Conservation (phyloP, 2,329 filamentous ascomycete genomes). For the Aureobasidium namibiae region DNA sequence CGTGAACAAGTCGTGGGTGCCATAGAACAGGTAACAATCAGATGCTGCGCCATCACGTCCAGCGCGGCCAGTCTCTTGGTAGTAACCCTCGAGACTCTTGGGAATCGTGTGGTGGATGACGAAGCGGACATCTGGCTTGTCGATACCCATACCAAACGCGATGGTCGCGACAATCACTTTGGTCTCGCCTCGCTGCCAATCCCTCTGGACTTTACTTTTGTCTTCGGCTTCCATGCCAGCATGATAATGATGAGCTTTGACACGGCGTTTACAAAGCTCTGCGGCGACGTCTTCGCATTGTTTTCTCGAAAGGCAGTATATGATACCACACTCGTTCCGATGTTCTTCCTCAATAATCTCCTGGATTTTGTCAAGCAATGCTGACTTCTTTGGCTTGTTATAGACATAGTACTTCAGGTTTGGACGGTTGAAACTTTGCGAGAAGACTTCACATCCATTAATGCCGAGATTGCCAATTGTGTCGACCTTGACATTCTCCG, state of each 20-base stretch:
- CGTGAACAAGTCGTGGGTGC: conserved; percentile 64
- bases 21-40: conserved; percentile 84
- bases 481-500: conserved; percentile 83
- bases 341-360: conserved; percentile 65
- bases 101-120: conserved; percentile 90
- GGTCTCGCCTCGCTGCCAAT: conserved; percentile 72
- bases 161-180: conserved; percentile 97
- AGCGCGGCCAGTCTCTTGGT: conserved; percentile 93
- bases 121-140: conserved; percentile 93
- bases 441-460: conserved; percentile 65
- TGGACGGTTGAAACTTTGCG: conserved; percentile 93
- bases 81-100: conserved; percentile 95
- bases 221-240: conserved; percentile 62
- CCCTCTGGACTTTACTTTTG: conserved; percentile 62
- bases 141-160: conserved; percentile 99
- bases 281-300: conserved; percentile 72
- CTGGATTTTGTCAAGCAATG: conserved; percentile 48
- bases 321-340: conserved; percentile 68
- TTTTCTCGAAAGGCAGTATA: conserved; percentile 84
- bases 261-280: conserved; percentile 55
- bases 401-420: conserved; percentile 86
- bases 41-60: conserved; percentile 83
- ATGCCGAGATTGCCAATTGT: conserved; percentile 89
- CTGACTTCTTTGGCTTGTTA: conserved; percentile 55
- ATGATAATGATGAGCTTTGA: conserved; percentile 79